Evolutionary conservation across 2,329 filamentous ascomycete genomes (phyloP).

Genomic region (Trichoderma pleuroti): DNA sequence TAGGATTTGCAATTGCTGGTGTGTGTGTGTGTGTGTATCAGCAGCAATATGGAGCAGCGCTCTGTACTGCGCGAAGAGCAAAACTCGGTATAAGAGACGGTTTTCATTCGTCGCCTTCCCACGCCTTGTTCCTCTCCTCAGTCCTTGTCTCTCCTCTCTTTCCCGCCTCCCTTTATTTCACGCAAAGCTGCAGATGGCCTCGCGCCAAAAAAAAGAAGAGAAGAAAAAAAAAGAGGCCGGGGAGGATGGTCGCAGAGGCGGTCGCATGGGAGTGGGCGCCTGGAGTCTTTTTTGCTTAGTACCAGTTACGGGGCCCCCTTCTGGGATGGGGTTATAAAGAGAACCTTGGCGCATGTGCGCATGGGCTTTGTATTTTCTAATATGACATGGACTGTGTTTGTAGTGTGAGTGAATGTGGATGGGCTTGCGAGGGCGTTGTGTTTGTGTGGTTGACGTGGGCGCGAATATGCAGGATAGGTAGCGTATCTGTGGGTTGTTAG

Average conservation of each 20-base stretch:
- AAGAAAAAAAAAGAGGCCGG: not conserved
- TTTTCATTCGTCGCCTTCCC: not conserved
- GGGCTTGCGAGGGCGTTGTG: not conserved
- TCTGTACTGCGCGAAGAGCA: not conserved
- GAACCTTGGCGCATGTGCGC: not conserved
- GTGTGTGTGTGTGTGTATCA: not conserved
- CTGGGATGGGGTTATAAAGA: not conserved
- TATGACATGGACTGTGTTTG: not conserved
- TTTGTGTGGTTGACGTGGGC: not conserved
- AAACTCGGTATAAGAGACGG: not conserved
- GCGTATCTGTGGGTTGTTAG: not conserved
- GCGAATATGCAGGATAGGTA: not conserved
- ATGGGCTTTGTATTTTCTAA: not conserved
- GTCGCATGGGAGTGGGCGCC: slow-evolving; percentile 8
- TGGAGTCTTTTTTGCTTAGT: not conserved
- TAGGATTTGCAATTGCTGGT: not conserved
- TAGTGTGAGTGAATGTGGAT: not conserved
- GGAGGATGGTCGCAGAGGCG: slow-evolving; percentile 10
- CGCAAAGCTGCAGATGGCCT: slow-evolving; percentile 6
- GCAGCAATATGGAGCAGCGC: not conserved
- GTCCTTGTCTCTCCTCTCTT: not conserved
- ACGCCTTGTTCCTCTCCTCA: not conserved
- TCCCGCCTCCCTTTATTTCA: not conserved
- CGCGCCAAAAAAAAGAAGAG: not conserved
- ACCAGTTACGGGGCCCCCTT: not conserved